Conservation (phyloP, 2,329 filamentous ascomycete species). For the Trichoderma polysporum region DNA sequence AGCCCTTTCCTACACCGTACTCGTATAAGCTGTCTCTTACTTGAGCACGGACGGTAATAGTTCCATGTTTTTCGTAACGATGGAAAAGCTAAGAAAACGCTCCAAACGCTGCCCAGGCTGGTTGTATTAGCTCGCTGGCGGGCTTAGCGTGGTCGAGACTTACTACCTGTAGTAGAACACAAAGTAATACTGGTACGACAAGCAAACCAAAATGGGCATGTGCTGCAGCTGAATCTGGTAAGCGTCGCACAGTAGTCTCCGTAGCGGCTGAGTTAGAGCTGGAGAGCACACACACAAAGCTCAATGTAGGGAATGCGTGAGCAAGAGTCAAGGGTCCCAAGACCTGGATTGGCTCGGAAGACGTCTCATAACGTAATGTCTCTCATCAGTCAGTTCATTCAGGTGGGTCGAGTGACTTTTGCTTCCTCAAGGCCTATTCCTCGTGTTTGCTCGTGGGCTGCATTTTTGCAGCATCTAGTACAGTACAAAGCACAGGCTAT, state of each 20-base stretch:
- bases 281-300: not conserved
- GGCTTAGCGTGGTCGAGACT: not conserved
- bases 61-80: not conserved
- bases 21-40: not conserved
- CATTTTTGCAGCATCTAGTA: not conserved
- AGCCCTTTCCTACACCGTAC: not conserved
- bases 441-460: not conserved
- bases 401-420: not conserved
- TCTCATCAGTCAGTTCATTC: not conserved
- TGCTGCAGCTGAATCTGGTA: constrained; percentile 5
- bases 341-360: not conserved
- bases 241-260: not conserved
- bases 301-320: not conserved
- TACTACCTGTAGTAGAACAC: not conserved
- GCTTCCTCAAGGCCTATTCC: not conserved
- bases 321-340: not conserved
- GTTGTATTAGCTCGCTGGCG: not conserved
- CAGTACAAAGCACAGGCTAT: not conserved
- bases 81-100: not conserved
- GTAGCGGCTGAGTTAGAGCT: not conserved
- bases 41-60: not conserved
- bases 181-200: not conserved
- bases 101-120: not conserved
- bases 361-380: constrained; percentile 5
- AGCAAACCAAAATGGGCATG: not conserved